phyloP scores from a whole-genome alignment of 208 protist species.

The Trypanosoma congolense region DNA sequence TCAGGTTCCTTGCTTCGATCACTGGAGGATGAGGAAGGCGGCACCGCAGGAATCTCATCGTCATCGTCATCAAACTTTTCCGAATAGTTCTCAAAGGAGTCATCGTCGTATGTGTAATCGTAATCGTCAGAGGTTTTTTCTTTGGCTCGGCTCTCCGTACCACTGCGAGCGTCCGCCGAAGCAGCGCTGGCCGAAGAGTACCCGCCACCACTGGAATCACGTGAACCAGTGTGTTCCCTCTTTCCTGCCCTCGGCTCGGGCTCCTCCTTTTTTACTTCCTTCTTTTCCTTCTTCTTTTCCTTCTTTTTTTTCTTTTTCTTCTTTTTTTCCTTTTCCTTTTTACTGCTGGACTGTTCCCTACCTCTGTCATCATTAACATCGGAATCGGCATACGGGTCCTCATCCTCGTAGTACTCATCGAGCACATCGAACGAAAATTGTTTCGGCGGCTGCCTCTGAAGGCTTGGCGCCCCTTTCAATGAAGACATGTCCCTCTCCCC shows the following conservation, averaged over 20 bases:
- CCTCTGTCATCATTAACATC: conserved; percentile 54
- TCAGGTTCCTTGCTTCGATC: conserved; percentile 21
- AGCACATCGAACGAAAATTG: conserved; percentile 37
- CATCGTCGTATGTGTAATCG: conserved; percentile 11
- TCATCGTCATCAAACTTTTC: conserved; percentile 75
- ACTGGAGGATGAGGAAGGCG: conserved; percentile 9
- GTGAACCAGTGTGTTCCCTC: conserved; percentile 8
- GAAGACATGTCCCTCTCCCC: conserved; percentile 26
- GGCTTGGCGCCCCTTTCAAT: conserved; percentile 50
- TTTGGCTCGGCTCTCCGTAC: background rate
- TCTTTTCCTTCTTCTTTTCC: conserved; percentile 20
- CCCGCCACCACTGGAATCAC: background rate
- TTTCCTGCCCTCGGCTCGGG: conserved; percentile 16
- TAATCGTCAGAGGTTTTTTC: conserved; percentile 19
- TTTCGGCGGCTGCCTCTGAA: conserved; percentile 24
- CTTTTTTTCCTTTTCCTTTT: conserved; percentile 18
- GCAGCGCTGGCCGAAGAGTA: background rate
- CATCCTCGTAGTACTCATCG: conserved; percentile 15
- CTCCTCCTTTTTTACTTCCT: conserved; percentile 23
- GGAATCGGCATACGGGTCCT: conserved; percentile 6
- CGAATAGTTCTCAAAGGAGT: conserved; percentile 39
- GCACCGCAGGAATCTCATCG: conserved; percentile 39
- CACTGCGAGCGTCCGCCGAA: background rate
- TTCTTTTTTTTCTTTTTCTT: conserved; percentile 23
- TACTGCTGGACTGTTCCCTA: conserved; percentile 23